Evolutionary conservation across 192 early-diverging fungal species (phyloP), one percentile per base, ranked within the genome.

Genomic region (Backusella luteola): DNA sequence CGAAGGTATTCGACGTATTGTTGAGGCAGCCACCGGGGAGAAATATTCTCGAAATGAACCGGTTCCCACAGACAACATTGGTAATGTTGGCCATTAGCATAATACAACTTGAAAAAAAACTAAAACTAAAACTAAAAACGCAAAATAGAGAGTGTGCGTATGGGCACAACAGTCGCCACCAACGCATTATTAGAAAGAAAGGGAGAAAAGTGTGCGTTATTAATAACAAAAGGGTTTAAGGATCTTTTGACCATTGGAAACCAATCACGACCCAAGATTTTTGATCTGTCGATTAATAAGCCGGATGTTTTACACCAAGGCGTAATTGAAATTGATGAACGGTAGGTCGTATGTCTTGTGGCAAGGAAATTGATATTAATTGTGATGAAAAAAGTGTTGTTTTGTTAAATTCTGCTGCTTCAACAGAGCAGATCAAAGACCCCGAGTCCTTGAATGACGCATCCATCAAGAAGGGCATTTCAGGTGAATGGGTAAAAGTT

Each of bases 81-180:
- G 90, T 91, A 82, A 69, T 29, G 53, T 69, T 34, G 35, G 2
- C 39, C 34, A 46, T 38, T 38, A 39, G 38, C 38, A 39, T 39
- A 39, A 12, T 12, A 0, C 9, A 11, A 39, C 11, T 7, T 11
- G 11, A 11, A 38, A 41, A 38, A 71, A 36, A 17, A 11, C n/a
- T n/a, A n/a, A n/a, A n/a, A n/a, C n/a, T n/a, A 32, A 32, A n/a
- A 49, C 6, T 49, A 39, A 39, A 39, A 39, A 8, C 8, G 8
- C 3, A 39, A 21, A 14, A 14, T 46, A 81, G 80, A 74, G 67
- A 77, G 80, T 72, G 93, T 99, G 53, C 89, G 96, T 17, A 97
- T 99, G 96, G 97, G 96, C 70, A 99, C 97, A 0, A 99, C 97
- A 0, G 97, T 99, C 4, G 97, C 97, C 3, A 99, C 97, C 1